Percentiles rank a stretch among this genome's conserved stretches.
phyloP scores from a whole-genome alignment of 208 protist species.

The Trypanosomatidae sp. region DNA sequence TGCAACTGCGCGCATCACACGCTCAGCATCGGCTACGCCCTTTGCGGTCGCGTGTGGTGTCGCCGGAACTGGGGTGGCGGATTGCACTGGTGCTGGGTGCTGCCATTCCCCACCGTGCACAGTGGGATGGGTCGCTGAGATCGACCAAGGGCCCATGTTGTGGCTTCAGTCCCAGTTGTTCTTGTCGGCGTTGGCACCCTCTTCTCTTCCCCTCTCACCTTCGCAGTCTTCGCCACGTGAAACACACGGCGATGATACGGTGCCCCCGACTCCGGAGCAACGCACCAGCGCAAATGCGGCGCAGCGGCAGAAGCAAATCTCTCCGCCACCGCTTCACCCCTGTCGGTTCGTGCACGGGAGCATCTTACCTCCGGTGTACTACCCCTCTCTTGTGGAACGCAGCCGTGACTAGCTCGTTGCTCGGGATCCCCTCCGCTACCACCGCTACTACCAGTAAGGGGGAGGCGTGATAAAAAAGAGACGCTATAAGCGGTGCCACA shows the following conservation, averaged over 20 bases:
- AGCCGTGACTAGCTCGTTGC: not conserved
- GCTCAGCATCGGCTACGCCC: not conserved
- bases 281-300: not conserved
- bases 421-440: not conserved
- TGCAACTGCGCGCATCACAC: not conserved
- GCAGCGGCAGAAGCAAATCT: not conserved
- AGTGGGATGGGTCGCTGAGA: not conserved
- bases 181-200: not conserved
- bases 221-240: not conserved
- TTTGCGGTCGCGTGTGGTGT: not conserved
- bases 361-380: conserved; percentile 23
- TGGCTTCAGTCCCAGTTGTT: not conserved
- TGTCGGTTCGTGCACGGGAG: conserved; percentile 17
- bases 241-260: not conserved
- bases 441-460: not conserved
- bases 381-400: conserved; percentile 17
- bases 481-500: not conserved
- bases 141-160: not conserved
- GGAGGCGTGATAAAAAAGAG: not conserved
- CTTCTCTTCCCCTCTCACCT: not conserved
- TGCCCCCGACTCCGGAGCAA: not conserved
- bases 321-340: conserved; percentile 1
- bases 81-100: not conserved
- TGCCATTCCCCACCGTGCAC: not conserved
- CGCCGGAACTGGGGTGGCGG: not conserved